Percentiles rank a stretch among this genome's conserved stretches.
These are phyloP conservation scores for Cadophora sp. DNA, from an alignment of 2,329 filamentous ascomycete species.

Conservation along the genomic window DNA sequence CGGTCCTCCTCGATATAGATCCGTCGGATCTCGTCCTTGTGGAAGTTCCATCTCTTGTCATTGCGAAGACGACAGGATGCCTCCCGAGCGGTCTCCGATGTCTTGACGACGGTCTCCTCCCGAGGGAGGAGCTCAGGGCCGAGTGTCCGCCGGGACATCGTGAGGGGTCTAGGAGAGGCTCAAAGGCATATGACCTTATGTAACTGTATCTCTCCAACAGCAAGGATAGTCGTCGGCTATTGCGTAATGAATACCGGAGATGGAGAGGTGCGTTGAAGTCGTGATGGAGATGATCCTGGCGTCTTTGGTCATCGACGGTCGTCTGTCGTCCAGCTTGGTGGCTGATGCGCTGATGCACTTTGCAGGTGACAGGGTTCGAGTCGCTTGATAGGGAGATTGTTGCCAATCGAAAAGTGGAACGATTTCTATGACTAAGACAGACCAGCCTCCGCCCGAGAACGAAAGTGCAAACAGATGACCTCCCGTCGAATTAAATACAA, in stretches of 20 bases:
- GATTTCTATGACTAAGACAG: not conserved
- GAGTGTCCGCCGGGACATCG: slow-evolving; percentile 21
- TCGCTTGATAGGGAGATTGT: not conserved
- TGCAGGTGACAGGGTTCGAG: not conserved
- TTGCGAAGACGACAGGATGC: slow-evolving; percentile 22
- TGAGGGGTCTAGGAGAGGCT: slow-evolving; percentile 12
- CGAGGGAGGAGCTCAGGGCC: slow-evolving; percentile 20
- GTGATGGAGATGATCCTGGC: slow-evolving; percentile 18
- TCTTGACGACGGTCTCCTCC: slow-evolving; percentile 20
- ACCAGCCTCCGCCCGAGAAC: not conserved
- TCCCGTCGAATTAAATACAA: not conserved
- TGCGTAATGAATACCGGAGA: slow-evolving; percentile 17
- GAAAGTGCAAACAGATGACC: not conserved
- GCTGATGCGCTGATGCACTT: slow-evolving; percentile 7
- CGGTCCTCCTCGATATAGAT: slow-evolving; percentile 24
- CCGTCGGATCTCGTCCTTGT: slow-evolving; percentile 21
- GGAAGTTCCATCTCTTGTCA: slow-evolving; percentile 27
- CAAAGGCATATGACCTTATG: slow-evolving; percentile 17
- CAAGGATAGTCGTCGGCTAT: slow-evolving; percentile 17
- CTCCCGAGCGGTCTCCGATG: slow-evolving; percentile 20
- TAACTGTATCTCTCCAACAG: slow-evolving; percentile 12
- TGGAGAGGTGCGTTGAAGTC: slow-evolving; percentile 11
- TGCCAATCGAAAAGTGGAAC: slow-evolving; percentile 13
- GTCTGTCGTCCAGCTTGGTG: slow-evolving; percentile 17
- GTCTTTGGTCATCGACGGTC: slow-evolving; percentile 14